These are phyloP conservation scores for Suillus plorans DNA, from an alignment of 768 basidiomycete genomes.

Conservation along the genomic window DNA sequence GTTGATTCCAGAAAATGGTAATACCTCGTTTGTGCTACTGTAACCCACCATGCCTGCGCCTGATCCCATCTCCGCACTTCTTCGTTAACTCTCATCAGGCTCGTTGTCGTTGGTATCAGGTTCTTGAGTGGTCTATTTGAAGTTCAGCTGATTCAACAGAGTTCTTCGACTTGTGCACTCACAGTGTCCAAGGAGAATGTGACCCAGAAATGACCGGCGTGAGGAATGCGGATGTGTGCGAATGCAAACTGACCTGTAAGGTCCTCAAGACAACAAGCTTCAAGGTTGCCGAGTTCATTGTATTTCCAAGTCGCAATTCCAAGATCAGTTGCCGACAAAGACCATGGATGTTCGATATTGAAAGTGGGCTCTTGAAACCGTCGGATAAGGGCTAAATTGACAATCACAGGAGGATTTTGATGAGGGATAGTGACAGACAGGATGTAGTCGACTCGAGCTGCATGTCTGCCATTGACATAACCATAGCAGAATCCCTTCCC, in stretches of 20 bases:
- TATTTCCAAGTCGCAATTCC: not conserved
- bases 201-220: not conserved
- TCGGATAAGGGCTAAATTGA: not conserved
- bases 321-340: not conserved
- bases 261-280: not conserved
- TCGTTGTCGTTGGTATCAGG: not conserved
- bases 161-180: not conserved
- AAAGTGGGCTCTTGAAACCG: not conserved
- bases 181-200: not conserved
- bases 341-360: not conserved
- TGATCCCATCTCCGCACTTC: too few relatives aligned
- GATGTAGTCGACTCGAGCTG: slow-evolving; percentile 1
- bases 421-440: not conserved
- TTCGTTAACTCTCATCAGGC: not conserved
- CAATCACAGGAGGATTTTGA: not conserved
- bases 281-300: not conserved
- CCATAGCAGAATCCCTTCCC: not conserved
- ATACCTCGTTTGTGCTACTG: too few relatives aligned
- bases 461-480: not conserved
- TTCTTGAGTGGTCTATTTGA: not conserved
- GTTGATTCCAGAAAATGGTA: too few relatives aligned
- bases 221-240: not conserved
- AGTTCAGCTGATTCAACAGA: not conserved
- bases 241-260: not conserved
- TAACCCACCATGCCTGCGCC: too few relatives aligned